Base-by-base conservation (phyloP, 257 asterid species). In the Ehretia macrophylla region DNA sequence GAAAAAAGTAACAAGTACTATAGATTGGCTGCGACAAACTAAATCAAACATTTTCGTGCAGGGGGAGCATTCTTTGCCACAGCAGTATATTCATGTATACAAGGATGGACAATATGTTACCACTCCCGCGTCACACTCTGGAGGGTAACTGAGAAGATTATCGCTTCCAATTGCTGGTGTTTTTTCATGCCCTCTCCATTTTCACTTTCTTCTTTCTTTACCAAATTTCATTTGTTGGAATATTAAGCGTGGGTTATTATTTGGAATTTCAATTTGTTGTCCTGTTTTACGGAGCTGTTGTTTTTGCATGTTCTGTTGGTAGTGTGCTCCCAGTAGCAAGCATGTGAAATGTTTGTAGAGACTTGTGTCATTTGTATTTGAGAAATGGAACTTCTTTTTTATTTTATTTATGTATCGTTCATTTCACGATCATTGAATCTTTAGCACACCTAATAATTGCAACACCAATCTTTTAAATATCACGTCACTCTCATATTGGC, bases 41-140 rank as follows among this genome's bases (percentile, higher is more conserved):
- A 60, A 68, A 18, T 9, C 40, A n/a, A 47, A 14, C 38, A 18
- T 37, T 40, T 68, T 57, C 42, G 62, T 80, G 72, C 81, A 93
- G 99, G 88, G 69, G 47, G 97, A 93, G 75, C 94, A 85, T 69
- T 78, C 96, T 73, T 81, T 93, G 74, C 99, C 97, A 1, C 95
- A 93, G 55, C 99, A 93, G 60, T 89, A 80, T 60, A 55, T 85
- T 70, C 95, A 93, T 58, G 77, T 35, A 13, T 93, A 77, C 77
- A 85, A 77, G 80, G 90, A 85, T 56, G 97, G 96, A 20, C 94
- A 79, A 48, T 89, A 89, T 48, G 80, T 77, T 51, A 93, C 99
- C 17, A 80, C 86, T 51, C 95, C 99, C 0, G 86, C 85, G 38
- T 78, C 95, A 63, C 99, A 93, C 81, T 89, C 99, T 1, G 99